phyloP scores from a whole-genome alignment of 176 grass and related monocot genomes.

The Zea mays region DNA sequence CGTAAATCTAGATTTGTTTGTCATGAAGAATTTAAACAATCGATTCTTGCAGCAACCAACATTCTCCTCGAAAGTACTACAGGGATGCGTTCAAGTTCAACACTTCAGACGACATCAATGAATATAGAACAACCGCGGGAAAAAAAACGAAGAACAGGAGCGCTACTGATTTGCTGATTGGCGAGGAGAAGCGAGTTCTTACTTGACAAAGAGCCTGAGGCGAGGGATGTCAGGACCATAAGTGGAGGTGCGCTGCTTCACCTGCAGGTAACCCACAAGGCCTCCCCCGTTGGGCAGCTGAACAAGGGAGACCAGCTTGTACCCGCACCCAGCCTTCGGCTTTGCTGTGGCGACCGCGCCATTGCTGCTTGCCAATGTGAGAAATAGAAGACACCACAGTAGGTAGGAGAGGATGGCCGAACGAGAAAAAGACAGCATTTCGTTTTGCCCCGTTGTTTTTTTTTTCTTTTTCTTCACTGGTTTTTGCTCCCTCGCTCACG shows the following conservation, averaged over 20 bases:
- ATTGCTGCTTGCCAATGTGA: constrained; percentile 33
- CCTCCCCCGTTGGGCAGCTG: constrained; percentile 56
- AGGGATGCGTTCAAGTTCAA: neutral
- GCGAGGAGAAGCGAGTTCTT: constrained; percentile 18
- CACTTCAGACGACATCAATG: neutral
- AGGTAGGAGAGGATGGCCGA: constrained; percentile 3
- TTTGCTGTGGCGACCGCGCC: constrained; percentile 11
- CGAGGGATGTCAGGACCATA: constrained; percentile 87
- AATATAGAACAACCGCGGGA: neutral
- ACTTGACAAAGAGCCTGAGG: constrained; percentile 96
- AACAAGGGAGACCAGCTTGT: constrained; percentile 66
- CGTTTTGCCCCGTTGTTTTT: neutral
- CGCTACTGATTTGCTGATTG: neutral
- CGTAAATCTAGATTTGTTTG: neutral
- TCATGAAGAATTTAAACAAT: neutral
- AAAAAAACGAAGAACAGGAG: neutral
- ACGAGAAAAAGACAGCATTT: constrained; percentile 25
- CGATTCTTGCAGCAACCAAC: constrained; percentile 3
- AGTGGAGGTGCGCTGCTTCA: constrained; percentile 59
- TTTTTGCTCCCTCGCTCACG: neutral
- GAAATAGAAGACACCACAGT: constrained; percentile 30
- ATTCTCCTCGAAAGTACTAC: constrained; percentile 33
- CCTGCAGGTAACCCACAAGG: constrained; percentile 66
- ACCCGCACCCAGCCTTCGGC: constrained; percentile 55
- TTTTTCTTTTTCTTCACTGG: neutral